phyloP scores from a whole-genome alignment of 441 rosid genomes.

The Populus hybrid region DNA sequence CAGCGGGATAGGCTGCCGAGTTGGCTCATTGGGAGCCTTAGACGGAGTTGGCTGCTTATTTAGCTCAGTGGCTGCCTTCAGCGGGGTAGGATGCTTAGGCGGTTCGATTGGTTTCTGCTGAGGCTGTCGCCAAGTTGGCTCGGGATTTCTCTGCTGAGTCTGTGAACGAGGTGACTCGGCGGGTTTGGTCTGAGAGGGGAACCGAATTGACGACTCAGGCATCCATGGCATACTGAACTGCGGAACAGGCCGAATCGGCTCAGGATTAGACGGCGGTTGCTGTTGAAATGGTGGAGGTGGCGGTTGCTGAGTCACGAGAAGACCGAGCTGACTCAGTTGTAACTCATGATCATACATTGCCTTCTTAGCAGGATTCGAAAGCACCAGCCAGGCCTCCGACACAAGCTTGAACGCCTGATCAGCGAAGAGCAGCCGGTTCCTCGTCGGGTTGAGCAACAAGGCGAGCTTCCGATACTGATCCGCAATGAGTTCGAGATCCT shows the following conservation, averaged over 20 bases:
- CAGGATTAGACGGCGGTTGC: neutral
- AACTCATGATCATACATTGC: constrained; percentile 68
- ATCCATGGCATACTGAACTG: neutral
- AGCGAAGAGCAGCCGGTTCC: constrained; percentile 62
- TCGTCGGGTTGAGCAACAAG: constrained; percentile 55
- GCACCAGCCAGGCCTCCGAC: constrained; percentile 79
- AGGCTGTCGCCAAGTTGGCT: constrained; percentile 16
- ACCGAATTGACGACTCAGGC: constrained; percentile 7
- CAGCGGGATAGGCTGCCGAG: constrained; percentile 9
- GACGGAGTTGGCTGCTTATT: neutral
- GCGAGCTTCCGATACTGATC: constrained; percentile 77
- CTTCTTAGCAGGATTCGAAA: constrained; percentile 66
- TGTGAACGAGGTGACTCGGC: constrained; percentile 29
- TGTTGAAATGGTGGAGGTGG: constrained; percentile 23
- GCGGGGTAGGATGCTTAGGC: neutral
- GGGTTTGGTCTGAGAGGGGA: constrained; percentile 28
- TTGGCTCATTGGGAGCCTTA: neutral
- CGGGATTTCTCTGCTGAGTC: constrained; percentile 18
- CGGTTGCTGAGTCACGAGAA: constrained; percentile 28
- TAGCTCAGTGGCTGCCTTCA: constrained; percentile 11
- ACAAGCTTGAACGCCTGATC: constrained; percentile 71
- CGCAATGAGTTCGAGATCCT: constrained; percentile 56
- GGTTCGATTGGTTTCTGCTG: constrained; percentile 15
- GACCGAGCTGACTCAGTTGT: constrained; percentile 56
- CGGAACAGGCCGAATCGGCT: constrained; percentile 22